Percentiles rank a stretch among this genome's conserved stretches.
phyloP scores from a whole-genome alignment of 768 basidiomycete genomes.

The Daedaleopsis nitida region DNA sequence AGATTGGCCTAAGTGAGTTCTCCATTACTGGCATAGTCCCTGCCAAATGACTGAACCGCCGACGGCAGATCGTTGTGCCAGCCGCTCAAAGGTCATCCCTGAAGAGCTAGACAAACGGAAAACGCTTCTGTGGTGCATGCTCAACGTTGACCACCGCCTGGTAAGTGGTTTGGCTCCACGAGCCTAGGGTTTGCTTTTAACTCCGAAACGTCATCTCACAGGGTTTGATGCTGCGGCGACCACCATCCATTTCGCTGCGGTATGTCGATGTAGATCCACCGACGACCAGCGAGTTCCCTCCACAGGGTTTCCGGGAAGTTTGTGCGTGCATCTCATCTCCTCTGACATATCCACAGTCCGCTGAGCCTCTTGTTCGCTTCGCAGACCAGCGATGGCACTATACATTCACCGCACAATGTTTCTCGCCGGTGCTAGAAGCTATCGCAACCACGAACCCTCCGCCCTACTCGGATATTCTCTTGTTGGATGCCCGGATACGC shows the following conservation, averaged over 20 bases:
- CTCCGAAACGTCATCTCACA: conserved; percentile 30
- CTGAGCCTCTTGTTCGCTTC: not conserved
- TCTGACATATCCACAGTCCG: not conserved
- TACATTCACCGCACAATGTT: conserved; percentile 61
- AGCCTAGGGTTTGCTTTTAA: not conserved
- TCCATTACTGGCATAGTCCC: conserved; percentile 15
- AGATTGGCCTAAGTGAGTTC: conserved; percentile 68
- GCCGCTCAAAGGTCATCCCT: conserved; percentile 64
- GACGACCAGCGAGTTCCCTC: conserved; percentile 26
- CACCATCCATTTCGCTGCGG: conserved; percentile 64
- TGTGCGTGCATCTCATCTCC: conserved; percentile 8
- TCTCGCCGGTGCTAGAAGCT: conserved; percentile 62
- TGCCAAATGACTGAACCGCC: conserved; percentile 6
- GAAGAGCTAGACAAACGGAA: conserved; percentile 72
- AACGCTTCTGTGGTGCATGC: conserved; percentile 73
- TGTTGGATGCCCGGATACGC: conserved; percentile 56
- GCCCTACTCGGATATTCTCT: conserved; percentile 51
- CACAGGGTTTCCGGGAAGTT: conserved; percentile 33
- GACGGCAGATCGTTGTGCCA: conserved; percentile 63
- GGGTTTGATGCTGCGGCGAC: conserved; percentile 72
- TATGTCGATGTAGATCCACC: conserved; percentile 64
- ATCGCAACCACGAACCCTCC: conserved; percentile 55
- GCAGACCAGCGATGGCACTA: conserved; percentile 76
- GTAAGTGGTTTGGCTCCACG: conserved; percentile 43
- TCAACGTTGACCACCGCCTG: conserved; percentile 67